Base-by-base conservation (phyloP, 306 rosid species). In the Arachis hypogaea region DNA sequence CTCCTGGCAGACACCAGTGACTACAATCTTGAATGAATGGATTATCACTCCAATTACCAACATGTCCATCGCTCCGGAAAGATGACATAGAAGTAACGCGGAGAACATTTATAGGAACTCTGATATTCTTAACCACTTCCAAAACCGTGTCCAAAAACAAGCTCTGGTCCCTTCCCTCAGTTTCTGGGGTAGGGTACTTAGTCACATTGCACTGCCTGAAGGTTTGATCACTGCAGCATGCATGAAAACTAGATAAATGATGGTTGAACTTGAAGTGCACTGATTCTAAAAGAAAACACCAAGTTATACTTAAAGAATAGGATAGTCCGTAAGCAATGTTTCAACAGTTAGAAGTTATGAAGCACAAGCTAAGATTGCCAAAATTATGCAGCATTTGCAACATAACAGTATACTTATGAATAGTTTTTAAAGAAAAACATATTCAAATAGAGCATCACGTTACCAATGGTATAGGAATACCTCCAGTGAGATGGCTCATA, bases 1-100 rank as follows among this genome's bases (percentile, higher is more conserved):
- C 84, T 46, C 98, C 96, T 44, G 96, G 98, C 42, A 92, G 83
- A 81, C 98, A 92, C 98, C 98, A 92, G 66, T 92, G 98, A 72
- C 96, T 88, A 77, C 98, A 92, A 71, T 92, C 96, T 59, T 85
- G 84, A 5, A 81, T 36, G 9, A 75, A 73, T 50, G 85, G 89
- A 55, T 84, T 83, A 71, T 89, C 93, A 12, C 89, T 90, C 93
- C 92, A 88, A 59, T 68, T 85, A 47, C 93, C 96, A 49, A 92
- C 96, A 14, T 92, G 98, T 16, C 90, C 98, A 78, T 92, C 98
- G 11, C 86, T 88, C 67, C 98, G 88, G 40, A 76, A 87, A 38
- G 96, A 85, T n/a, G 96, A 80, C 93, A 92, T 83, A 66, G 92
- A 83, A 12, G 97, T 89, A 55, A 88, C 71, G 84, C 77, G 84